Percentiles rank a stretch among this genome's conserved stretches.
These are phyloP conservation scores for Fonsecaea erecta DNA, from an alignment of 2,329 filamentous ascomycete species.

Conservation along the genomic window DNA sequence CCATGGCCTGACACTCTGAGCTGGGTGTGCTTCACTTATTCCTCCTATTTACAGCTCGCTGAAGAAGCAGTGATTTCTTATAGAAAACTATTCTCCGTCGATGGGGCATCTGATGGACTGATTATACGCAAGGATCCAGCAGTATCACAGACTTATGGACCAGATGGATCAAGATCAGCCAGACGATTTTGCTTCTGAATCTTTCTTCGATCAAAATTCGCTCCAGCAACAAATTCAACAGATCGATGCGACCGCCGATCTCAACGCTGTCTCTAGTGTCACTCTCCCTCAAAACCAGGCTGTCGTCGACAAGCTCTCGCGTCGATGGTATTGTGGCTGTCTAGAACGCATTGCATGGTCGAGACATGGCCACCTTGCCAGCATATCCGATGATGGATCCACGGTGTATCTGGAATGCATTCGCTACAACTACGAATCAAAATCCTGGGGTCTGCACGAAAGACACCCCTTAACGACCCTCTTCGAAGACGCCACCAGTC, in stretches of 20 bases:
- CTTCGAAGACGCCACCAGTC: slow-evolving; percentile 60
- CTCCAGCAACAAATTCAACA: slow-evolving; percentile 33
- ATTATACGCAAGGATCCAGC: not conserved
- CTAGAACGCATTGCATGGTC: slow-evolving; percentile 34
- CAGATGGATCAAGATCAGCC: slow-evolving; percentile 25
- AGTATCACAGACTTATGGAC: slow-evolving; percentile 16
- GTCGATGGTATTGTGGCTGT: slow-evolving; percentile 32
- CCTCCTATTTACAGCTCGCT: not conserved
- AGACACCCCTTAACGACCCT: slow-evolving; percentile 29
- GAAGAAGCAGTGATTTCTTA: not conserved
- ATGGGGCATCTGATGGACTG: not conserved
- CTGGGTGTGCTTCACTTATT: not conserved
- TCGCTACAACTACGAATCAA: slow-evolving; percentile 23
- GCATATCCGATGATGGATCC: slow-evolving; percentile 33
- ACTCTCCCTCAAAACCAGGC: slow-evolving; percentile 25
- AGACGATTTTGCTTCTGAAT: slow-evolving; percentile 34
- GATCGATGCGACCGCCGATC: slow-evolving; percentile 24
- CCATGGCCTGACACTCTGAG: not conserved
- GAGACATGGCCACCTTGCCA: slow-evolving; percentile 34
- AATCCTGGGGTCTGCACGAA: slow-evolving; percentile 26
- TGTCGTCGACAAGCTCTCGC: slow-evolving; percentile 27
- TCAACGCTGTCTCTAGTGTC: slow-evolving; percentile 27
- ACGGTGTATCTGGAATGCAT: slow-evolving; percentile 32
- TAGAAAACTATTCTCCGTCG: not conserved
- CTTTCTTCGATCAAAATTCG: slow-evolving; percentile 35